Evolutionary conservation across 2,329 filamentous ascomycete species (phyloP).

Genomic region (Neocucurbitaria cava): DNA sequence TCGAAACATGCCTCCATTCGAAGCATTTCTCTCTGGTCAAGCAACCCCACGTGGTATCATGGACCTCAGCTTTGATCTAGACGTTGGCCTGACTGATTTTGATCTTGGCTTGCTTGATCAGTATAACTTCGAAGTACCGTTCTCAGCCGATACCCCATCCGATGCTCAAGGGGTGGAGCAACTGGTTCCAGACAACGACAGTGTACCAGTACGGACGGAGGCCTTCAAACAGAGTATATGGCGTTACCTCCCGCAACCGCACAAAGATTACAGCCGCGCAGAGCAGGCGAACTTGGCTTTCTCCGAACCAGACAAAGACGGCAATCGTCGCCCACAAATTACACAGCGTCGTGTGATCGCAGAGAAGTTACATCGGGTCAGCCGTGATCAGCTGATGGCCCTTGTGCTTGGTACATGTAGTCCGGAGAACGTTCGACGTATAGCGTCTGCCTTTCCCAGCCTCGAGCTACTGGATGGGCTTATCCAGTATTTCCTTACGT

Average conservation of each 20-base stretch:
- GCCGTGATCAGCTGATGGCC: slow-evolving; percentile 67
- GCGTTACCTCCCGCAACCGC: slow-evolving; percentile 51
- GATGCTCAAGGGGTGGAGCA: slow-evolving; percentile 25
- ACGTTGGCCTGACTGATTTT: slow-evolving; percentile 54
- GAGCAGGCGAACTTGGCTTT: slow-evolving; percentile 51
- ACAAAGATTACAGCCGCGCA: slow-evolving; percentile 31
- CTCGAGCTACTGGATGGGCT: slow-evolving; percentile 67
- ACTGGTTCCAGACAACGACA: slow-evolving; percentile 25
- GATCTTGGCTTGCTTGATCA: slow-evolving; percentile 55
- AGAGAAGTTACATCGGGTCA: slow-evolving; percentile 51
- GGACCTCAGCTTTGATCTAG: slow-evolving; percentile 54
- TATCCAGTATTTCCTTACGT: slow-evolving; percentile 66
- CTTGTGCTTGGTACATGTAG: slow-evolving; percentile 68
- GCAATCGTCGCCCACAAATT: slow-evolving; percentile 40
- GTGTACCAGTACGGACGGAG: slow-evolving; percentile 32
- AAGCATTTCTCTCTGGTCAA: slow-evolving; percentile 43
- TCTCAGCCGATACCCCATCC: slow-evolving; percentile 41
- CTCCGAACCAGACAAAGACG: slow-evolving; percentile 42
- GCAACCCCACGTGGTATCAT: slow-evolving; percentile 55
- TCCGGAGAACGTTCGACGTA: slow-evolving; percentile 56
- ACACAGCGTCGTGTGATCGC: slow-evolving; percentile 48
- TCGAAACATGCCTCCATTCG: slow-evolving; percentile 39
- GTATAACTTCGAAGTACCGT: slow-evolving; percentile 54
- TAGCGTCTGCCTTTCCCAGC: slow-evolving; percentile 68
- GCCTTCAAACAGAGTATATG: slow-evolving; percentile 54